Conservation (phyloP, 139 green algal genomes). For the Micromonas commoda region DNA sequence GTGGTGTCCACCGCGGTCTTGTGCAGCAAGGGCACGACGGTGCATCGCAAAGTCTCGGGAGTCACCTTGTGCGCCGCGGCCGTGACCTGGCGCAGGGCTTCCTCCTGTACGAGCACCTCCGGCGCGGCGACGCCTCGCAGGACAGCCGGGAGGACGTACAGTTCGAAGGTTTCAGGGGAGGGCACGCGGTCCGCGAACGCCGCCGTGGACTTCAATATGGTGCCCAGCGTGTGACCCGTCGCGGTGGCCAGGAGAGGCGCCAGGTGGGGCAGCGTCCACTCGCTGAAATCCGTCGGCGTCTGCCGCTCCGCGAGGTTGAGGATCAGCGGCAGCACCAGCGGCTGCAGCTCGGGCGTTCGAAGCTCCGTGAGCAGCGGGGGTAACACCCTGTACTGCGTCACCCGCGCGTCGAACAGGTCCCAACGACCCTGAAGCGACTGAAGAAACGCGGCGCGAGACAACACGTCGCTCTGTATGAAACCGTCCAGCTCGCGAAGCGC, state of each 20-base stretch:
- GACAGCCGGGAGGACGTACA: not conserved
- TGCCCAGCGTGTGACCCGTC: constrained; percentile 49
- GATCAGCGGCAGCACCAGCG: constrained; percentile 53
- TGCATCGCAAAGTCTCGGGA: constrained; percentile 31
- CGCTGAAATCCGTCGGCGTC: constrained; percentile 18
- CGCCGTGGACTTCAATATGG: constrained; percentile 38
- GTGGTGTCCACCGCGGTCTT: constrained; percentile 48
- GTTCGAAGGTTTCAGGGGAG: not conserved
- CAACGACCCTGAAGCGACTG: constrained; percentile 59
- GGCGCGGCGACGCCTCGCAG: not conserved
- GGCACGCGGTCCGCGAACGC: constrained; percentile 29
- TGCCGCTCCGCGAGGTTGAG: constrained; percentile 49
- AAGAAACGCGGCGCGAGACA: constrained; percentile 65
- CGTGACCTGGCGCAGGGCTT: constrained; percentile 42
- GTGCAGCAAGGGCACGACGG: constrained; percentile 46
- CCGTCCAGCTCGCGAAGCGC: constrained; percentile 72
- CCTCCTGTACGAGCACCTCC: constrained; percentile 46
- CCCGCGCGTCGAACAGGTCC: constrained; percentile 55
- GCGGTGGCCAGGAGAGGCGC: constrained; percentile 36
- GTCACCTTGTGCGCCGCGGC: constrained; percentile 34
- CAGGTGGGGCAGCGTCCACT: constrained; percentile 45
- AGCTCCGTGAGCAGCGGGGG: constrained; percentile 49
- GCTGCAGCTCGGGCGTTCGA: constrained; percentile 42
- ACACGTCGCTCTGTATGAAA: constrained; percentile 61
- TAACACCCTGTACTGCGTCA: constrained; percentile 57